phyloP scores from a whole-genome alignment of 2,329 filamentous ascomycete species.

The Diplocarpon mali region DNA sequence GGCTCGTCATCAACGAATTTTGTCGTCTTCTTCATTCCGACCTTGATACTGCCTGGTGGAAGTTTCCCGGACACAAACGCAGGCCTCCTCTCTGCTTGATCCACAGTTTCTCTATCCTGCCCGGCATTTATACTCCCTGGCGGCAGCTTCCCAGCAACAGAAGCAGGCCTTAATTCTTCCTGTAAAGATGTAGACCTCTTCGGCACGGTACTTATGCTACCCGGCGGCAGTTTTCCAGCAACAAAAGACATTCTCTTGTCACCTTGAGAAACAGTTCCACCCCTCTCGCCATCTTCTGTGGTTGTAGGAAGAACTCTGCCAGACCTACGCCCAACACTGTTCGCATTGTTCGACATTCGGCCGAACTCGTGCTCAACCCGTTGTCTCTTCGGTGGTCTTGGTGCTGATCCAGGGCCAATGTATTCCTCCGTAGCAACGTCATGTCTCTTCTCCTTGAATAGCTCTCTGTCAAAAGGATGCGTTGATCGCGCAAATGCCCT shows the following conservation, averaged over 20 bases:
- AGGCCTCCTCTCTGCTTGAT: conserved; percentile 8
- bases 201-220: conserved; percentile 22
- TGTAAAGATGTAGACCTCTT: conserved; percentile 18
- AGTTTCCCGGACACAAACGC: conserved; percentile 28
- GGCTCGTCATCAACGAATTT: conserved; percentile 24
- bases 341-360: conserved; percentile 14
- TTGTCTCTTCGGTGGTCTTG: conserved; percentile 34
- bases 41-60: conserved; percentile 29
- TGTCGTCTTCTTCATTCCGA: conserved; percentile 20
- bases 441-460: conserved; percentile 21
- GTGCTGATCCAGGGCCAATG: conserved; percentile 19
- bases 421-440: conserved; percentile 24
- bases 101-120: neutral
- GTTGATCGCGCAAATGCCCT: conserved; percentile 11
- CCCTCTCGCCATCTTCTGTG: conserved; percentile 23
- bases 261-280: conserved; percentile 15
- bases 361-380: conserved; percentile 27
- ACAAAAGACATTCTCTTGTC: conserved; percentile 16
- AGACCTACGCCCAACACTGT: conserved; percentile 20
- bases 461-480: conserved; percentile 17
- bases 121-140: conserved; percentile 25
- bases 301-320: conserved; percentile 28
- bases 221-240: conserved; percentile 18
- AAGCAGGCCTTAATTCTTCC: conserved; percentile 24
- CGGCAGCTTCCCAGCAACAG: conserved; percentile 28